A percentile compares a stretch with the other conserved stretches of the same genome.
phyloP scores from a whole-genome alignment of 2,329 filamentous ascomycete species.

The Seiridium unicorne region DNA sequence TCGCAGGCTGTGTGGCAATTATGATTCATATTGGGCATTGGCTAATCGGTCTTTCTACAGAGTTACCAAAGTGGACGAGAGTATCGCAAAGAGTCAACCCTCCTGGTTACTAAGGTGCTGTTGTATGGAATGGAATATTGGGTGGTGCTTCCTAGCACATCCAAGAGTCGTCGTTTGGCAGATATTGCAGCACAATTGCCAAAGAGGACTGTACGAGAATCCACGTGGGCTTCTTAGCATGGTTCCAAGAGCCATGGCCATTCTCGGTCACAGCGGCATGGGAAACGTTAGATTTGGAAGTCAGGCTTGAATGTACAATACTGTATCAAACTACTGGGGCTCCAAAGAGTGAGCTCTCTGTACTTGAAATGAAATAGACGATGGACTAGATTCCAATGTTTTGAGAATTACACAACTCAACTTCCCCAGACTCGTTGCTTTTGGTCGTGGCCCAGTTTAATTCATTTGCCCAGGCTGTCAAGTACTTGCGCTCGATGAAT shows the following conservation, averaged over 20 bases:
- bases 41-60: slow-evolving; percentile 40
- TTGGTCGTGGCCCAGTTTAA: background rate
- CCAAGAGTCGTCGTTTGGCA: too few relatives aligned
- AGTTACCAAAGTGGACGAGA: slow-evolving; percentile 90
- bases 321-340: slow-evolving; percentile 12
- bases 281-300: slow-evolving; percentile 13
- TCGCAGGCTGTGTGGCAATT: too few relatives aligned
- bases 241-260: too few relatives aligned
- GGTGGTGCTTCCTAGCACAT: too few relatives aligned
- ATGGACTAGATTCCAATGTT: background rate
- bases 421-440: too few relatives aligned
- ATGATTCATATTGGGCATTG: background rate
- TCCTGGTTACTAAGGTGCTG: slow-evolving; percentile 74
- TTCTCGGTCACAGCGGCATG: background rate
- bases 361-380: slow-evolving; percentile 5
- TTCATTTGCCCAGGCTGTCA: background rate
- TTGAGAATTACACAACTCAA: slow-evolving; percentile 5
- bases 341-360: slow-evolving; percentile 1
- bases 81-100: slow-evolving; percentile 93
- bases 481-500: background rate
- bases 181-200: too few relatives aligned
- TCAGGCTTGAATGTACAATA: slow-evolving; percentile 17
- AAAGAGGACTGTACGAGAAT: too few relatives aligned
- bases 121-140: background rate
- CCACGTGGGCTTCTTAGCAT: too few relatives aligned